These are phyloP conservation scores for Zalerion maritima DNA, from an alignment of 495 filamentous ascomycete species.

Conservation along the genomic window DNA sequence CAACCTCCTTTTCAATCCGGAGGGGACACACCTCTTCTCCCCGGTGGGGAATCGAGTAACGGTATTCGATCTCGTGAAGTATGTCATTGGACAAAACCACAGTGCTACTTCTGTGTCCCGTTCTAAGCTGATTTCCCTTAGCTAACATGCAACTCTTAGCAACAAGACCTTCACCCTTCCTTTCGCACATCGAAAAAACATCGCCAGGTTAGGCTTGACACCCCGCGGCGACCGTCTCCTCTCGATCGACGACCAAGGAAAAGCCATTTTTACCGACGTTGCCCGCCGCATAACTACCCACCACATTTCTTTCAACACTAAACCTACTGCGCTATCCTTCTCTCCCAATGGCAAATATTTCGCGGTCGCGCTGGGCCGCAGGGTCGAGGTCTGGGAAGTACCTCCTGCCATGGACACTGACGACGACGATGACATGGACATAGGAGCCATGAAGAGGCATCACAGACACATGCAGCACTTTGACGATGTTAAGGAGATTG, in stretches of 20 bases:
- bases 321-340: conserved; percentile 73
- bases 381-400: conserved; percentile 89
- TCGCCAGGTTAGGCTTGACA: conserved; percentile 71
- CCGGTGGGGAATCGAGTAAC: conserved; percentile 93
- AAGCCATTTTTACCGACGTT: conserved; percentile 81
- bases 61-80: conserved; percentile 94
- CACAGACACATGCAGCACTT: conserved; percentile 77
- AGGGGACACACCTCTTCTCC: conserved; percentile 91
- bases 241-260: conserved; percentile 86
- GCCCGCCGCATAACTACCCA: conserved; percentile 72
- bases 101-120: too few relatives aligned
- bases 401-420: conserved; percentile 69
- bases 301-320: conserved; percentile 83
- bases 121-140: not conserved
- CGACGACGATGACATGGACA: conserved; percentile 72
- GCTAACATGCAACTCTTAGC: conserved; percentile 24
- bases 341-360: conserved; percentile 86
- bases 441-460: conserved; percentile 85
- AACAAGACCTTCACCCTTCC: conserved; percentile 94
- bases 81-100: conserved; percentile 19
- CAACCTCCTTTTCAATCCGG: conserved; percentile 90
- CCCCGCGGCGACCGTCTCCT: conserved; percentile 83
- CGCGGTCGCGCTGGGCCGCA: conserved; percentile 67
- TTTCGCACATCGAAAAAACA: conserved; percentile 87
- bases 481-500: conserved; percentile 66